Conservation (phyloP, 169 alveolate species). For the Babesia bovis region DNA sequence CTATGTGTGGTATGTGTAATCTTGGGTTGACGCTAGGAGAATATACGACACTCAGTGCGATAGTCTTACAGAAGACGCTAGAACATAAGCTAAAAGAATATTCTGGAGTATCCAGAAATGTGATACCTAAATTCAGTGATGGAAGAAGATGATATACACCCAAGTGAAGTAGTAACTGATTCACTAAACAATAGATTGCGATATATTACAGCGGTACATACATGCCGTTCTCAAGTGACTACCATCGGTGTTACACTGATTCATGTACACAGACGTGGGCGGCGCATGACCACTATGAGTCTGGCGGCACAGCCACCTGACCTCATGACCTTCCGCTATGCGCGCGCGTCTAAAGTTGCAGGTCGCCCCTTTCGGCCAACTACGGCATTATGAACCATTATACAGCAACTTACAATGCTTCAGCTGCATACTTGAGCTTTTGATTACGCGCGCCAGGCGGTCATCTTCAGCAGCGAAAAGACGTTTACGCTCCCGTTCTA, state of each 20-base stretch:
- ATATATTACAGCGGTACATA: too few species aligned
- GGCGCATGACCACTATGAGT: neutral
- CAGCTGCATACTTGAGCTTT: constrained; percentile 4
- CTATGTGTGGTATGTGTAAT: neutral
- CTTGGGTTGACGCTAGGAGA: too few species aligned
- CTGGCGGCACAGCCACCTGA: neutral
- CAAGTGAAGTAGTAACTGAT: too few species aligned
- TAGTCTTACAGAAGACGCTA: too few species aligned
- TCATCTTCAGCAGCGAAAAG: constrained; percentile 16
- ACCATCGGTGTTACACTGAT: neutral
- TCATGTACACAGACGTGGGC: neutral
- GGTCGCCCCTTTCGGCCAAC: constrained; percentile 8
- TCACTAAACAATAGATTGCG: too few species aligned
- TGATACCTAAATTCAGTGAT: too few species aligned
- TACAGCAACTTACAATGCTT: constrained; percentile 1
- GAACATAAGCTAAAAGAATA: too few species aligned
- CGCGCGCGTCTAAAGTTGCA: constrained; percentile 7
- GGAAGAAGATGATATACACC: too few species aligned
- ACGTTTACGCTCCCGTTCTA: constrained; percentile 54
- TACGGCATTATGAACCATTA: neutral
- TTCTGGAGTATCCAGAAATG: too few species aligned
- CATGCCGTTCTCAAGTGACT: too few species aligned
- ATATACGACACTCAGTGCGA: too few species aligned
- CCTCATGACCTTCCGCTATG: neutral
- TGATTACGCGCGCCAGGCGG: neutral